These are phyloP conservation scores for Niebla homalea DNA, from an alignment of 495 filamentous ascomycete species.

Conservation along the genomic window DNA sequence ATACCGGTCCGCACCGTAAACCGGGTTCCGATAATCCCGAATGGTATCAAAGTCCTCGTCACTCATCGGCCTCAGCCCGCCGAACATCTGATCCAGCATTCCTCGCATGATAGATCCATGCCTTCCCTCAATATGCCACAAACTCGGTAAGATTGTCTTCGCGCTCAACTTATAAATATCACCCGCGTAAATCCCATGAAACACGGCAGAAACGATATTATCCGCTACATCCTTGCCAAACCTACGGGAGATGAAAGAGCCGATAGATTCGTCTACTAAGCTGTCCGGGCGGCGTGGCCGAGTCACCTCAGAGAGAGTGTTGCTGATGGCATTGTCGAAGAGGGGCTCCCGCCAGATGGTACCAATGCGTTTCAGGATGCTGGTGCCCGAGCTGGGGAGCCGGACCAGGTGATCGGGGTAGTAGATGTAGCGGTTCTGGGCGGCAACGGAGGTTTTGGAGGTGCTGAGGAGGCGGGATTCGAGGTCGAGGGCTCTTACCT, in stretches of 20 bases:
- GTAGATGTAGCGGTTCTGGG: constrained; percentile 69
- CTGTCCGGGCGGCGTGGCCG: constrained; percentile 16
- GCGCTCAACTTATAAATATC: constrained; percentile 70
- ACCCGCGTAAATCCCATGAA: constrained; percentile 91
- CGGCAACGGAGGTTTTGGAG: constrained; percentile 31
- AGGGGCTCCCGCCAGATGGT: constrained; percentile 48
- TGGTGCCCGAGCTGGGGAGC: constrained; percentile 37
- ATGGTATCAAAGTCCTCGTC: constrained; percentile 16
- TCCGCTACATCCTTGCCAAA: constrained; percentile 47
- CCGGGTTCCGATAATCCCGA: constrained; percentile 10
- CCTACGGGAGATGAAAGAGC: constrained; percentile 47
- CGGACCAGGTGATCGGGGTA: constrained; percentile 79
- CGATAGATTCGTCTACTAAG: constrained; percentile 56
- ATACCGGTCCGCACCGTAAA: background rate
- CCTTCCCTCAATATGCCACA: constrained; percentile 38
- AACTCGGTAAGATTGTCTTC: constrained; percentile 41
- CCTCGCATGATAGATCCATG: constrained; percentile 23
- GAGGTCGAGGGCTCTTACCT: constrained; percentile 55
- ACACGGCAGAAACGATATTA: constrained; percentile 63
- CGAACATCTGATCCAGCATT: constrained; percentile 1
- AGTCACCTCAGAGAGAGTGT: constrained; percentile 29
- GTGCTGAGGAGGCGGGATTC: constrained; percentile 47
- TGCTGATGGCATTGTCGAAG: constrained; percentile 36
- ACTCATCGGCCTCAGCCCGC: constrained; percentile 6
- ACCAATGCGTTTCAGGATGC: constrained; percentile 12